These are phyloP conservation scores for Lactarius indigo DNA, from an alignment of 768 basidiomycete genomes.

Conservation along the genomic window DNA sequence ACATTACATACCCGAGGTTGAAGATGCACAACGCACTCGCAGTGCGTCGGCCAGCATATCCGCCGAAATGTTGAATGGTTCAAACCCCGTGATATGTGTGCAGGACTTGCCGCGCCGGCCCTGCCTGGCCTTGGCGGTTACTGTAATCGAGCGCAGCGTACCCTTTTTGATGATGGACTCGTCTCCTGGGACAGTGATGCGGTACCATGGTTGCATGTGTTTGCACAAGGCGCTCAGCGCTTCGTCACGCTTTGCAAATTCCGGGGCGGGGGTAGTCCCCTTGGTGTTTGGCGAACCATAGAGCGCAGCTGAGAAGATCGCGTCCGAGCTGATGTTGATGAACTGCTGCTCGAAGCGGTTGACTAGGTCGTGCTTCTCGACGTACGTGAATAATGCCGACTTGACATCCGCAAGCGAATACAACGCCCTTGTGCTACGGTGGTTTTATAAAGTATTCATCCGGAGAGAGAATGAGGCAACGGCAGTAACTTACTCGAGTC, in stretches of 20 bases:
- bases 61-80: constrained; percentile 66
- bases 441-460: background rate
- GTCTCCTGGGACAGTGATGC: constrained; percentile 50
- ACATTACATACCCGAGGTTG: constrained; percentile 61
- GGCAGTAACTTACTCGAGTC: constrained; percentile 48
- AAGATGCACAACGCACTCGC: constrained; percentile 69
- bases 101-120: constrained; percentile 59
- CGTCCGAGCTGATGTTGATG: constrained; percentile 58
- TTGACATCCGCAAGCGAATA: constrained; percentile 60
- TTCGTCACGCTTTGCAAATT: constrained; percentile 69
- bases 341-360: constrained; percentile 66
- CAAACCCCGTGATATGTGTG: constrained; percentile 76
- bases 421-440: constrained; percentile 45
- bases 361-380: constrained; percentile 55
- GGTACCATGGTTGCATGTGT: constrained; percentile 78
- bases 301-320: constrained; percentile 32
- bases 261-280: constrained; percentile 26
- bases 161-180: constrained; percentile 73
- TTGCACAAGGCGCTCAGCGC: constrained; percentile 48
- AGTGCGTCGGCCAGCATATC: constrained; percentile 78
- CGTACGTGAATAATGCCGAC: constrained; percentile 56
- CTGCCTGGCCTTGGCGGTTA: constrained; percentile 70
- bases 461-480: background rate
- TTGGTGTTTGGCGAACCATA: constrained; percentile 31
- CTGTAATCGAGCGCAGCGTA: constrained; percentile 60